Evolutionary conservation across 2,329 filamentous ascomycete species (phyloP).

Genomic region (Phoma sp.): DNA sequence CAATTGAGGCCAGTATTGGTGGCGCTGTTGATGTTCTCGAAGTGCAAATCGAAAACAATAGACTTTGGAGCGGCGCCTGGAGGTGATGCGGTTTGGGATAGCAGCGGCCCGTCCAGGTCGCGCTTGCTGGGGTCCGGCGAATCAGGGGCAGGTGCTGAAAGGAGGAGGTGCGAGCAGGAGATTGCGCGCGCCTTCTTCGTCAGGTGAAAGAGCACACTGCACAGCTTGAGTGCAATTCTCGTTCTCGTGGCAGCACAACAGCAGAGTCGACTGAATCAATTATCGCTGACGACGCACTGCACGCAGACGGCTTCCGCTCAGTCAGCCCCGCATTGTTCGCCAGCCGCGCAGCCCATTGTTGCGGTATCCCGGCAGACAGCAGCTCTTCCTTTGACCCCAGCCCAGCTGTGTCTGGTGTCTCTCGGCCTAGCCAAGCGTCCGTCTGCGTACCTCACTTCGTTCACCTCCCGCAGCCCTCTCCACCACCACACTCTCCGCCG

Average conservation of each 20-base stretch:
- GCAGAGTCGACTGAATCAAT: slow-evolving; percentile 3
- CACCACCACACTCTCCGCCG: slow-evolving; percentile 17
- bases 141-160: slow-evolving; percentile 22
- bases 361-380: slow-evolving; percentile 11
- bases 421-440: slow-evolving; percentile 41
- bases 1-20: slow-evolving; percentile 17
- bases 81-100: slow-evolving; percentile 24
- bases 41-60: slow-evolving; percentile 22
- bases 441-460: slow-evolving; percentile 39
- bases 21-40: slow-evolving; percentile 29
- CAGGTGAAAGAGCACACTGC: slow-evolving; percentile 15
- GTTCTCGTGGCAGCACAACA: slow-evolving; percentile 1
- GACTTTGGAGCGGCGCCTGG: slow-evolving; percentile 20
- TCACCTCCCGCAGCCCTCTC: slow-evolving; percentile 28
- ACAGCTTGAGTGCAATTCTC: slow-evolving; percentile 2
- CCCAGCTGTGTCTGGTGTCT: slow-evolving; percentile 16
- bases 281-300: slow-evolving; percentile 4
- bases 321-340: slow-evolving; percentile 4
- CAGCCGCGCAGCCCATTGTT: slow-evolving; percentile 17
- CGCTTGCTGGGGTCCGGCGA: slow-evolving; percentile 18
- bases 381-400: slow-evolving; percentile 26
- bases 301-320: slow-evolving; percentile 3
- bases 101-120: slow-evolving; percentile 16
- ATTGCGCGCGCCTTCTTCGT: slow-evolving; percentile 39
- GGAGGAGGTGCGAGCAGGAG: slow-evolving; percentile 35